A percentile compares a stretch with the other conserved stretches of the same genome.
Conservation (phyloP, 2,329 filamentous ascomycete species). For the Fusarium udum region DNA sequence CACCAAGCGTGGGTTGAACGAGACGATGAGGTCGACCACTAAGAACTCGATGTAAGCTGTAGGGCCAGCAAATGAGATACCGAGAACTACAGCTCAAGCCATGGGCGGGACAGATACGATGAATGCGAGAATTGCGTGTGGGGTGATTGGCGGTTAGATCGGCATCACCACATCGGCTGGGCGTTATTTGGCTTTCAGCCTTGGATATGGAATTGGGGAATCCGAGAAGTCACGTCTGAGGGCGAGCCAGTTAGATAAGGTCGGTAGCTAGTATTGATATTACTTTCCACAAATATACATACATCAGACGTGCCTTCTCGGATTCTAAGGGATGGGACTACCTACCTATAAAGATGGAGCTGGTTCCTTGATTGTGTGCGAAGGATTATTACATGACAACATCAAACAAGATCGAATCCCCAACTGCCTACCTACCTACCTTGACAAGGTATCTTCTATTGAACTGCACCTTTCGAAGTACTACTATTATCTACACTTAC, state of each 20-base stretch:
- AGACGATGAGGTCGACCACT: background rate
- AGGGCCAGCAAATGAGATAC: constrained; percentile 1
- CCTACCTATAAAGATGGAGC: constrained; percentile 21
- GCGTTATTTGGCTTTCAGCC: background rate
- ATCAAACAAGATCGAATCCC: background rate
- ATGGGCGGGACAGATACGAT: constrained; percentile 24
- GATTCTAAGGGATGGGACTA: no score
- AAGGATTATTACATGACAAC: background rate
- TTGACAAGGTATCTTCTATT: background rate
- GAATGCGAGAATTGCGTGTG: constrained; percentile 29
- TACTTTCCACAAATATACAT: no score
- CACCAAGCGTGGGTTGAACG: constrained; percentile 1
- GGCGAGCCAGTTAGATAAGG: no score
- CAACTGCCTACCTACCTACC: background rate
- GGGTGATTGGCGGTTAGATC: background rate
- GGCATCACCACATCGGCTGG: background rate
- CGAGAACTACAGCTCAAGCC: background rate
- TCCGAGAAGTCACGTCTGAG: no score
- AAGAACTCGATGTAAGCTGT: background rate
- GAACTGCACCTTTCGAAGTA: background rate
- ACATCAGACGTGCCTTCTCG: no score
- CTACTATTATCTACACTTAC: background rate
- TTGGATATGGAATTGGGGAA: background rate
- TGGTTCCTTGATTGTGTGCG: background rate
- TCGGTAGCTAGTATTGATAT: no score